These are phyloP conservation scores for Vaccinium darrowii DNA, from an alignment of 148 eudicot genomes.

Conservation along the genomic window DNA sequence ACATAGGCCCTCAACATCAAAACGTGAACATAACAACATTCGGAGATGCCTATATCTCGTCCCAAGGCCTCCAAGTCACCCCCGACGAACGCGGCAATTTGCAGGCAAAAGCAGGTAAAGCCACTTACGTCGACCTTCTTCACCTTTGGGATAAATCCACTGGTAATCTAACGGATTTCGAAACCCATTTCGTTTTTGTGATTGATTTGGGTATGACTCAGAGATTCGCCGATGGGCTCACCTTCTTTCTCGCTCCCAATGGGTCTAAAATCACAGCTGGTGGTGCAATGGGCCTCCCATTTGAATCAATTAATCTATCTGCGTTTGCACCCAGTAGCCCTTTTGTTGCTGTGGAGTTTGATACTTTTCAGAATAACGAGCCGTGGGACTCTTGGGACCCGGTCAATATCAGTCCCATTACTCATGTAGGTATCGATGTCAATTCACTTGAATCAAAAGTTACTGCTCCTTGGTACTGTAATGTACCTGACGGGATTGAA, in stretches of 20 bases:
- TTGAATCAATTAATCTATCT: background rate
- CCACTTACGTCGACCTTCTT: background rate
- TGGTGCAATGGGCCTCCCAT: background rate
- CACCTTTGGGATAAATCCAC: conserved; percentile 3
- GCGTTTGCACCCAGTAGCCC: background rate
- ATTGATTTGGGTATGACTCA: background rate
- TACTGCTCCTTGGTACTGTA: background rate
- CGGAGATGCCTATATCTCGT: background rate
- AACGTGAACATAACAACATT: background rate
- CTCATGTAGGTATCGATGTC: conserved; percentile 26
- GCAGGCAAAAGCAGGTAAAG: background rate
- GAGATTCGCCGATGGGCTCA: background rate
- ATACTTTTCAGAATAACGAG: background rate
- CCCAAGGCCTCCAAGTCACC: background rate
- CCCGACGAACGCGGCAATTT: too few species aligned
- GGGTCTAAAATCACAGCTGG: background rate
- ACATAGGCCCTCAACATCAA: rapidly evolving
- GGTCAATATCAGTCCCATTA: background rate
- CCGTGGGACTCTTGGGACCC: too few species aligned
- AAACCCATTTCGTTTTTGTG: background rate
- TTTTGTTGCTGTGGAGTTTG: conserved; percentile 28
- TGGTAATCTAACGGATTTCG: background rate
- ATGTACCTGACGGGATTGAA: background rate
- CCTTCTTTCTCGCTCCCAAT: background rate
- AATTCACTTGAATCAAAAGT: conserved; percentile 1